Evolutionary conservation across 257 asterid genomes (phyloP).

Genomic region (Solanum chmielewskii): DNA sequence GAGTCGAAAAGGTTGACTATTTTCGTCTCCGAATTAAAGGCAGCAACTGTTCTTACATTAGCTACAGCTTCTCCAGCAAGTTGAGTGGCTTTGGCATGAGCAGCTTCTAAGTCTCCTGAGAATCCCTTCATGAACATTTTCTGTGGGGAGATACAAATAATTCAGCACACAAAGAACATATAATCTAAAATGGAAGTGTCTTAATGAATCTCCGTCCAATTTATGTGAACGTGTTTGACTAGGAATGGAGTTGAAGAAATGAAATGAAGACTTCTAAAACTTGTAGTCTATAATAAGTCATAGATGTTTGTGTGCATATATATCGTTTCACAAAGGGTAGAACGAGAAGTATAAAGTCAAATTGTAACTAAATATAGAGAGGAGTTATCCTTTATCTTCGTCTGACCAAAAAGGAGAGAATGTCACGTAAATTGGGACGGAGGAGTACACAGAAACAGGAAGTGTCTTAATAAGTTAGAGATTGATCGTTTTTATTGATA

Average conservation of each 20-base stretch:
- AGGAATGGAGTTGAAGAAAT: not conserved
- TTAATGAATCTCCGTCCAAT: not conserved
- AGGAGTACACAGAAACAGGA: not conserved
- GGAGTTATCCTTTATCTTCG: not conserved
- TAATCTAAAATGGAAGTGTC: not conserved
- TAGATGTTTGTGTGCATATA: not conserved
- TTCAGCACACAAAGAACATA: not conserved
- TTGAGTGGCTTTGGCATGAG: conserved; percentile 84
- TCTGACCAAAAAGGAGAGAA: not conserved
- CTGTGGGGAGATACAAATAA: conserved; percentile 19
- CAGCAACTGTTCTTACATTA: conserved; percentile 78
- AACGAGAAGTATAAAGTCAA: not conserved
- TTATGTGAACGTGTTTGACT: not conserved
- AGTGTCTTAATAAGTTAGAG: not conserved
- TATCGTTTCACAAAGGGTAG: not conserved
- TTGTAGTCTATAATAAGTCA: not conserved
- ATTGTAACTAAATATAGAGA: not conserved
- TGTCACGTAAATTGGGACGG: not conserved
- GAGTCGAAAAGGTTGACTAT: conserved; percentile 50
- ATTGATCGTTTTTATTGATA: not conserved
- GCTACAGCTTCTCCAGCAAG: conserved; percentile 96
- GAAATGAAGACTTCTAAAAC: not conserved
- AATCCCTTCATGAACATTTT: conserved; percentile 95
- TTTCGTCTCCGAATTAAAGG: conserved; percentile 70
- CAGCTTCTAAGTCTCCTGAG: conserved; percentile 89